Conservation (phyloP, 805 yeast species). For the Wickerhamomyces bovis region DNA sequence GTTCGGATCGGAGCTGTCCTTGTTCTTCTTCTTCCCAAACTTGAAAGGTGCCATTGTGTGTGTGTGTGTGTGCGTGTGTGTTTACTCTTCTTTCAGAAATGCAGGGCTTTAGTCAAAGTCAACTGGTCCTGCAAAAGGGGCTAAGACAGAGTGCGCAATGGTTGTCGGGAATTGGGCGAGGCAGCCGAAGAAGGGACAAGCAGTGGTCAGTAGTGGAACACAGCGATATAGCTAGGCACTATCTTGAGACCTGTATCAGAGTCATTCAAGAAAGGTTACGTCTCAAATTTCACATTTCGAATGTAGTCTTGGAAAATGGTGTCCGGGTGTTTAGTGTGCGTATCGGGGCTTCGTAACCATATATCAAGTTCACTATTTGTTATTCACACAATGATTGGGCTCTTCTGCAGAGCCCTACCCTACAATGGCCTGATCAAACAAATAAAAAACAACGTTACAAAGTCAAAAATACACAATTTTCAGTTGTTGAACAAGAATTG, state of each 20-base stretch:
- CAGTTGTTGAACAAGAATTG: conserved; percentile 88
- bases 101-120: neutral
- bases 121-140: neutral
- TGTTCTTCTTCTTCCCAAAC: conserved; percentile 44
- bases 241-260: neutral
- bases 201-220: neutral
- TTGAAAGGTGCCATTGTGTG: conserved; percentile 49
- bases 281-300: neutral
- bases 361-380: too few species aligned
- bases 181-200: neutral
- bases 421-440: too few species aligned
- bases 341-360: too few species aligned
- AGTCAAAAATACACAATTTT: neutral
- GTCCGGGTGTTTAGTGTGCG: neutral
- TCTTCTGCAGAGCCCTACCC: neutral
- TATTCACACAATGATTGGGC: too few species aligned
- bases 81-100: neutral
- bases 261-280: neutral
- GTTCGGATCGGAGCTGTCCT: conserved; percentile 18
- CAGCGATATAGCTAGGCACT: neutral
- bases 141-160: too few species aligned
- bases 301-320: neutral
- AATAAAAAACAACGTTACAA: neutral
- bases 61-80: neutral
- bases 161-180: neutral